These are phyloP conservation scores for Leptodermis oblonga DNA, from an alignment of 257 asterid genomes.

Conservation along the genomic window DNA sequence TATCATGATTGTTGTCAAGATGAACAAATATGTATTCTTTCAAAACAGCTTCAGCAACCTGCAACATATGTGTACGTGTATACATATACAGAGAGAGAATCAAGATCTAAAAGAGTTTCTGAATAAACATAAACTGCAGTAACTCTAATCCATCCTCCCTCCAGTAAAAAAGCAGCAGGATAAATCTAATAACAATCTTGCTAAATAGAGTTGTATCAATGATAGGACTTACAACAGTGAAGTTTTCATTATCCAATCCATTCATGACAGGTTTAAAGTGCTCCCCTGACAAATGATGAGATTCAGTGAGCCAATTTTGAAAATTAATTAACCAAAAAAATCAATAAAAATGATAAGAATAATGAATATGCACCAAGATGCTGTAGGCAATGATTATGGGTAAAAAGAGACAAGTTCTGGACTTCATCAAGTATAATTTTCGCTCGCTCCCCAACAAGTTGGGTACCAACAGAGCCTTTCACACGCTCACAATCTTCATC, in stretches of 20 bases:
- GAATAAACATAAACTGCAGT: neutral
- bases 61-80: slow-evolving; percentile 20
- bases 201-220: neutral
- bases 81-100: neutral
- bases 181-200: neutral
- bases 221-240: slow-evolving; percentile 50
- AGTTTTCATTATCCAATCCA: slow-evolving; percentile 62
- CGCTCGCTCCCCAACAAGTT: slow-evolving; percentile 90
- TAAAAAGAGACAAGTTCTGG: slow-evolving; percentile 58
- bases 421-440: slow-evolving; percentile 86
- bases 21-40: slow-evolving; percentile 84
- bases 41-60: slow-evolving; percentile 82
- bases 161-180: neutral
- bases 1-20: slow-evolving; percentile 80
- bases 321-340: slow-evolving; percentile 8
- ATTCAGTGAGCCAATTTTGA: slow-evolving; percentile 21
- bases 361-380: slow-evolving; percentile 61
- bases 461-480: slow-evolving; percentile 92
- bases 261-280: slow-evolving; percentile 73
- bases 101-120: neutral
- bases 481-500: slow-evolving; percentile 59
- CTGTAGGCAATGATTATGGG: slow-evolving; percentile 71
- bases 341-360: slow-evolving; percentile 9
- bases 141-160: neutral
- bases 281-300: slow-evolving; percentile 55